Base-by-base conservation (phyloP, 768 basidiomycete genomes). In the Russula griseocarnosa region DNA sequence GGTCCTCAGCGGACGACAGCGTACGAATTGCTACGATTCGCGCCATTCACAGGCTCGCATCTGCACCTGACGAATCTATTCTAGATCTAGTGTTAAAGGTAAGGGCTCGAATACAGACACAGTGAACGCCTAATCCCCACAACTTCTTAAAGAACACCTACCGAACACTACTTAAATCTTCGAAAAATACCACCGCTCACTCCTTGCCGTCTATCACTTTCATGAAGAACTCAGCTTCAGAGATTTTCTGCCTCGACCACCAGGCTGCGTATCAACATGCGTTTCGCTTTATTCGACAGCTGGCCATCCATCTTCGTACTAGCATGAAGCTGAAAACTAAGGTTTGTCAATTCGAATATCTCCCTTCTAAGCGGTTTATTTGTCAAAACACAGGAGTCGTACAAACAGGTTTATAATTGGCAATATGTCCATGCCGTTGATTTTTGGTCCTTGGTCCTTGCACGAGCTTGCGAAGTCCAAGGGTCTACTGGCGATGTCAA, bases 401-500 rank as follows among this genome's bases (percentile, higher is more conserved):
- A 90, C 77, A 88, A 88, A 74, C 87, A 90, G 70, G 96, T 99
- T 24, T 97, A 99, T 76, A 99, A 98, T 76, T 99, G 97, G 97
- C 97, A 98, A 76, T 98, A 88, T 69, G 90, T 88, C 3, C 97
- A 99, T 73, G 92, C 86, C 63, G 79, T 99, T 67, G 97, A 99
- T 78, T 98, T 98, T 71, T 99, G 97, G 97, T 83, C 85, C 46
- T 81, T 92, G 47, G 93, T 98, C 11, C 81, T 99, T 11, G 88
- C 87, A 24, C 81, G 87, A 50, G 88, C 92, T 18, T 95, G 92
- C 70, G 85, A 87, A 70, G 76, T 78, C 32, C 78, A 86, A 69
- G 76, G 79, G 3, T 80, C 84, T 63, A 72, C 74, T 16, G 81
- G 80, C 34, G 80, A 77, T 22, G 79, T 80, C 8, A 74, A 82